phyloP scores from a whole-genome alignment of 257 asterid species.

The Solanum sejunctum region DNA sequence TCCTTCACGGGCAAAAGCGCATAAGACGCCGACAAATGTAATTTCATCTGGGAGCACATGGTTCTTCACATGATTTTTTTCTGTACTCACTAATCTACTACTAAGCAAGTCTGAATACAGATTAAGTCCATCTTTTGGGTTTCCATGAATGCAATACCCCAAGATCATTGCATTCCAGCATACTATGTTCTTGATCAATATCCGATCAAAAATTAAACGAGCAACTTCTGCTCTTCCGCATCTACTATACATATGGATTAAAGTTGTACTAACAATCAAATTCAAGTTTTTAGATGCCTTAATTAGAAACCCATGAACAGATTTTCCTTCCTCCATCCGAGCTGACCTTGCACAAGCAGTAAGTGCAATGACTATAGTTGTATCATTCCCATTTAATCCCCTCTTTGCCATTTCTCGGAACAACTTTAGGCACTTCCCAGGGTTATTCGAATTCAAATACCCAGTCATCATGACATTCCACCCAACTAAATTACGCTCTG shows the following conservation, averaged over 20 bases:
- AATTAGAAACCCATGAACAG: conserved; percentile 48
- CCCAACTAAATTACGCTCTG: conserved; percentile 22
- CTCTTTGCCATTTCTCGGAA: conserved; percentile 43
- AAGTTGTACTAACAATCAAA: conserved; percentile 37
- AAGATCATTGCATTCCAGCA: conserved; percentile 1
- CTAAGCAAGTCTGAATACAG: conserved; percentile 32
- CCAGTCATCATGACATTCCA: conserved; percentile 48
- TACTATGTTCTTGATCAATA: conserved; percentile 25
- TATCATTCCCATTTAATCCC: conserved; percentile 23
- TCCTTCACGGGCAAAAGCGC: conserved; percentile 60
- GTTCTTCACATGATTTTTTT: not conserved
- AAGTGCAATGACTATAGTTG: conserved; percentile 39
- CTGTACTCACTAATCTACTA: not conserved
- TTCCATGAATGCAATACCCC: not conserved
- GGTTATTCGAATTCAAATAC: conserved; percentile 40
- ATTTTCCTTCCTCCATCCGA: conserved; percentile 60
- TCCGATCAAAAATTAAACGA: conserved; percentile 30
- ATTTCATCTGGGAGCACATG: conserved; percentile 40
- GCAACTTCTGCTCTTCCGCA: conserved; percentile 2
- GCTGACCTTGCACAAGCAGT: conserved; percentile 72
- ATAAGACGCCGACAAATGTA: conserved; percentile 56
- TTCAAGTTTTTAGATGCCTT: conserved; percentile 16
- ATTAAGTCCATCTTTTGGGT: conserved; percentile 36
- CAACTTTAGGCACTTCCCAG: conserved; percentile 54
- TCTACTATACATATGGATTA: conserved; percentile 21